These are phyloP conservation scores for Camellia sinensis DNA, from an alignment of 148 eudicot species.

Conservation along the genomic window DNA sequence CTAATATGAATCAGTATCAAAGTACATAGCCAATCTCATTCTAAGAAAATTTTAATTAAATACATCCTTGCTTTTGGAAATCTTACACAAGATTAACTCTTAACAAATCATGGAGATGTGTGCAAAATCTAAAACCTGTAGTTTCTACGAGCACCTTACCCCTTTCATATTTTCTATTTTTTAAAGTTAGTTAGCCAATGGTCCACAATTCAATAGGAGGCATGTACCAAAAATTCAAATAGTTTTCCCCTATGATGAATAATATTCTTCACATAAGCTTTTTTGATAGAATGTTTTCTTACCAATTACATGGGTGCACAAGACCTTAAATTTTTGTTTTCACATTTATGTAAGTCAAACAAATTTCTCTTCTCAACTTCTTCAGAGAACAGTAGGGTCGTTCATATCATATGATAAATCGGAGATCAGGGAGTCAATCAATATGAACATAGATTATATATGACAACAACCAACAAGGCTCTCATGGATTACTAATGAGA, in stretches of 20 bases:
- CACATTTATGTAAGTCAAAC: not conserved
- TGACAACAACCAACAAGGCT: not conserved
- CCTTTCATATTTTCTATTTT: too few relatives aligned
- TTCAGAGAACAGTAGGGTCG: too few relatives aligned
- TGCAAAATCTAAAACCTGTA: too few relatives aligned
- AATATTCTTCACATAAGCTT: not conserved
- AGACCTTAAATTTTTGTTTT: not conserved
- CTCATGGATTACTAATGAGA: not conserved
- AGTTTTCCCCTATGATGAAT: not conserved
- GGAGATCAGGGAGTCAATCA: not conserved
- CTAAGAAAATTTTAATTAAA: too few relatives aligned
- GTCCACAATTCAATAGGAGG: not conserved
- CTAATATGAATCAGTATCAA: too few relatives aligned
- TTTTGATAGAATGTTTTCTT: not conserved
- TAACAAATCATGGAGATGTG: too few relatives aligned
- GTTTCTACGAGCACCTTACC: too few relatives aligned
- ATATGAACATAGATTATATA: not conserved
- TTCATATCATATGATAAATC: not conserved
- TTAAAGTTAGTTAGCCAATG: too few relatives aligned
- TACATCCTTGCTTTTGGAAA: too few relatives aligned
- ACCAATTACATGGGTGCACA: not conserved
- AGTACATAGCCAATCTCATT: too few relatives aligned
- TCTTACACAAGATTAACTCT: too few relatives aligned
- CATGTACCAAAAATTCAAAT: not conserved
- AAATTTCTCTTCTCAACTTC: too few relatives aligned